Conservation (phyloP, 2,329 filamentous ascomycete genomes). For the Rhytidhysteron rufulum region DNA sequence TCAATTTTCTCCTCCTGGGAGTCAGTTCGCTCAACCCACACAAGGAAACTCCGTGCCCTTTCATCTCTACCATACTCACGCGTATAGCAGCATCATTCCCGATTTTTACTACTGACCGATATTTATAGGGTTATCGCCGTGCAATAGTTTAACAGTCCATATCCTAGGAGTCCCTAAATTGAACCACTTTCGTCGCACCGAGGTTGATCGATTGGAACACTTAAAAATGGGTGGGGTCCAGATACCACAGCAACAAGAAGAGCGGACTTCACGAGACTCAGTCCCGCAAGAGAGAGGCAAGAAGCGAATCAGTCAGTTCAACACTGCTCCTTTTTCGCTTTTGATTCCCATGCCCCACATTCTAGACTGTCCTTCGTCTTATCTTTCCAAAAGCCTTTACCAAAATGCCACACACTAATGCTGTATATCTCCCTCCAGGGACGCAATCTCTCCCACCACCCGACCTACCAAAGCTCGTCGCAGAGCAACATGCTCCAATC, state of each 20-base stretch:
- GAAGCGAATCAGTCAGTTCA: constrained; percentile 35
- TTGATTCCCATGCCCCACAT: neutral
- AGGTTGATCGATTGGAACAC: neutral
- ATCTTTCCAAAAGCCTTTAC: neutral
- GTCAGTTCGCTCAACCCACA: too few relatives aligned
- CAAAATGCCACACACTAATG: constrained; percentile 21
- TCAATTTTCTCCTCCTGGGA: too few relatives aligned
- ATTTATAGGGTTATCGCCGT: constrained; percentile 1
- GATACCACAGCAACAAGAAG: constrained; percentile 10
- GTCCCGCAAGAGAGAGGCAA: constrained; percentile 24
- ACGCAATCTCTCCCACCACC: constrained; percentile 95
- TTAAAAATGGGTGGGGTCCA: constrained; percentile 13
- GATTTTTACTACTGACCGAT: constrained; percentile 1
- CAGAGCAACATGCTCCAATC: constrained; percentile 87
- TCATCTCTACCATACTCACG: neutral
- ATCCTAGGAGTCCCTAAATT: neutral
- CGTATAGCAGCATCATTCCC: neutral
- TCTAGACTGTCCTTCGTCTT: neutral
- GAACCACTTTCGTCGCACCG: neutral
- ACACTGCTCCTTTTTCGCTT: constrained; percentile 4
- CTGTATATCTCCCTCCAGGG: constrained; percentile 18
- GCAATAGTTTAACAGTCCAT: neutral
- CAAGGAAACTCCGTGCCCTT: too few relatives aligned
- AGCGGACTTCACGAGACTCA: constrained; percentile 26
- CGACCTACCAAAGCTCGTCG: constrained; percentile 83